A percentile compares a stretch with the other conserved stretches of the same genome.
phyloP scores from a whole-genome alignment of 192 early-diverging fungal species.

The Coemansia erecta region DNA sequence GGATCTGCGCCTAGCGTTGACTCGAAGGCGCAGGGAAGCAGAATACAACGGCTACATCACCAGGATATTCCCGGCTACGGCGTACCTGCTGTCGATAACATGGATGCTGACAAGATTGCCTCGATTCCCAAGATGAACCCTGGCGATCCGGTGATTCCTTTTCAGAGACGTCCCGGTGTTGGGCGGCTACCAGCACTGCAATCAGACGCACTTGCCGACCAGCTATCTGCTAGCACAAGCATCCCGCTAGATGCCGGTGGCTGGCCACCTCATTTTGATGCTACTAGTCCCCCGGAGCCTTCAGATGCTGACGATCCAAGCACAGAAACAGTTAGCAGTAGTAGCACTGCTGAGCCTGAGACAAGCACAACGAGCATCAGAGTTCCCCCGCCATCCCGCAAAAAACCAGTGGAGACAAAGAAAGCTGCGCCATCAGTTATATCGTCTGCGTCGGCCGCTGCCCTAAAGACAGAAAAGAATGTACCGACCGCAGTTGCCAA shows the following conservation, averaged over 20 bases:
- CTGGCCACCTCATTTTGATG: no score
- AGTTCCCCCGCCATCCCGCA: not conserved
- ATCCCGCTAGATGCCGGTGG: no score
- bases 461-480: not conserved
- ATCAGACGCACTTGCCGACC: not conserved
- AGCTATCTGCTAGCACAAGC: not conserved
- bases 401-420: slow-evolving; percentile 5
- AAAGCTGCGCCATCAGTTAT: not conserved
- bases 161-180: not conserved
- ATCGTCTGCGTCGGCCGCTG: not conserved
- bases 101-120: not conserved
- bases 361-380: not conserved
- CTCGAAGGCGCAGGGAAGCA: no score
- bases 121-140: not conserved
- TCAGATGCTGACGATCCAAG: not conserved
- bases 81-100: not conserved
- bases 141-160: not conserved
- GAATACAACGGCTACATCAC: no score
- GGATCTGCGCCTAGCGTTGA: no score
- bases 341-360: not conserved
- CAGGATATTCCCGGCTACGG: not conserved
- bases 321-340: not conserved
- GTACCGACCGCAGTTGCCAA: not conserved
- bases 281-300: not conserved
- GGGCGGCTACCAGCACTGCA: not conserved